Evolutionary conservation across 495 filamentous ascomycete genomes (phyloP).

Genomic region (Penicillium parvum): DNA sequence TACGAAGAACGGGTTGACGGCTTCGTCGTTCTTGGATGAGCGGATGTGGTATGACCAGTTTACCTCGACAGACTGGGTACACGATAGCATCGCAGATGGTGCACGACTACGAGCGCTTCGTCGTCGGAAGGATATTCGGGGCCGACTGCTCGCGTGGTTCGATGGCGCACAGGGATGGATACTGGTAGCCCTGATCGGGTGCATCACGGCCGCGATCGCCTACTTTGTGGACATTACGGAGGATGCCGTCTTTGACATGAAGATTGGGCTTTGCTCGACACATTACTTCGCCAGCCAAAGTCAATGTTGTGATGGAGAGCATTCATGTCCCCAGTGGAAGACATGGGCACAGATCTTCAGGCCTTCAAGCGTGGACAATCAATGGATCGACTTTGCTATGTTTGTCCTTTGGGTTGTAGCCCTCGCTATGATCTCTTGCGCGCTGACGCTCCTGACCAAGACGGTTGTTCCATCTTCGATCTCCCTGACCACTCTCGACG

Average conservation of each 20-base stretch:
- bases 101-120: conserved; percentile 79
- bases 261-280: conserved; percentile 78
- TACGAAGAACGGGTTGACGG: conserved; percentile 51
- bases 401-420: conserved; percentile 67
- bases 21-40: conserved; percentile 64
- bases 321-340: conserved; percentile 64
- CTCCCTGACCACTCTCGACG: conserved; percentile 80
- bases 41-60: conserved; percentile 99
- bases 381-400: conserved; percentile 67
- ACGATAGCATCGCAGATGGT: conserved; percentile 94
- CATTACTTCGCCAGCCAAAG: conserved; percentile 70
- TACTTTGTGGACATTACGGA: conserved; percentile 89
- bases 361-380: conserved; percentile 47
- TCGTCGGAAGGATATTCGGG: conserved; percentile 76
- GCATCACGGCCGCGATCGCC: conserved; percentile 77
- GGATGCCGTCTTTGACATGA: conserved; percentile 78
- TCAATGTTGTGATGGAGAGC: conserved; percentile 67
- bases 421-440: conserved; percentile 72
- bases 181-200: conserved; percentile 84
- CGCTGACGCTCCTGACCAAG: conserved; percentile 79
- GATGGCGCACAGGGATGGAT: conserved; percentile 95
- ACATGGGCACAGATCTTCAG: conserved; percentile 69
- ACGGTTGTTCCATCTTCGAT: conserved; percentile 88
- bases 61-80: conserved; percentile 97
- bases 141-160: conserved; percentile 68